phyloP scores from a whole-genome alignment of 345 rosid genomes.

The Streptanthus diversifolius region DNA sequence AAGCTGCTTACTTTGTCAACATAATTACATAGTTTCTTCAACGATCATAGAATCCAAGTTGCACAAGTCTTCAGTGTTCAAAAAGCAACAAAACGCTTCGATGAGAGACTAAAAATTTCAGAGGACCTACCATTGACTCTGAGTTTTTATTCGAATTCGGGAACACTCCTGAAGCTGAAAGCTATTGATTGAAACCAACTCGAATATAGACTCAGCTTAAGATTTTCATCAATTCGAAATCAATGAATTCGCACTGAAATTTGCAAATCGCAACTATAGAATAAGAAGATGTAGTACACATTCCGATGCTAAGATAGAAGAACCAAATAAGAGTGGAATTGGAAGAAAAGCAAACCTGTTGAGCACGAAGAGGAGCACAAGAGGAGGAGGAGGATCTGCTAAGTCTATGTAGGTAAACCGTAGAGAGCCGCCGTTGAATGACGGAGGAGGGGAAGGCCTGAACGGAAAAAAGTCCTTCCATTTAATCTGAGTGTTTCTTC shows the following conservation, averaged over 20 bases:
- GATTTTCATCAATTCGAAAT: background rate
- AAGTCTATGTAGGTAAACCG: slow-evolving; percentile 23
- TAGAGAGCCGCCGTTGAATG: slow-evolving; percentile 21
- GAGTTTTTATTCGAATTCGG: background rate
- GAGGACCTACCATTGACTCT: background rate
- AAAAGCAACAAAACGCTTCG: background rate
- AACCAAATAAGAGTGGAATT: background rate
- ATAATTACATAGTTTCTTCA: background rate
- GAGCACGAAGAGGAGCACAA: slow-evolving; percentile 45
- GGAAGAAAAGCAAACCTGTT: slow-evolving; percentile 37
- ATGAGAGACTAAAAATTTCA: background rate
- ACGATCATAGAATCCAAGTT: background rate
- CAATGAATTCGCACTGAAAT: background rate
- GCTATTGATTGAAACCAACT: background rate
- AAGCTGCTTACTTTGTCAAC: slow-evolving; percentile 7
- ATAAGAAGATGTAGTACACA: background rate
- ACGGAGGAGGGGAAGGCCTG: slow-evolving; percentile 30
- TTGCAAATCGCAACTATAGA: background rate
- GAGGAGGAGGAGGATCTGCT: slow-evolving; percentile 16
- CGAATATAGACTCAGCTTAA: background rate
- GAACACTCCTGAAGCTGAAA: background rate
- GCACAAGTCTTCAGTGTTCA: background rate
- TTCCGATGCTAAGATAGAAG: background rate
- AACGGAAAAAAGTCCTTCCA: slow-evolving; percentile 47
- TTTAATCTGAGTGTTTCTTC: slow-evolving; percentile 2